Percentiles rank a stretch among this genome's conserved stretches.
These are phyloP conservation scores for Cupressus sempervirens DNA, from an alignment of 75 land plant genomes.

Conservation along the genomic window DNA sequence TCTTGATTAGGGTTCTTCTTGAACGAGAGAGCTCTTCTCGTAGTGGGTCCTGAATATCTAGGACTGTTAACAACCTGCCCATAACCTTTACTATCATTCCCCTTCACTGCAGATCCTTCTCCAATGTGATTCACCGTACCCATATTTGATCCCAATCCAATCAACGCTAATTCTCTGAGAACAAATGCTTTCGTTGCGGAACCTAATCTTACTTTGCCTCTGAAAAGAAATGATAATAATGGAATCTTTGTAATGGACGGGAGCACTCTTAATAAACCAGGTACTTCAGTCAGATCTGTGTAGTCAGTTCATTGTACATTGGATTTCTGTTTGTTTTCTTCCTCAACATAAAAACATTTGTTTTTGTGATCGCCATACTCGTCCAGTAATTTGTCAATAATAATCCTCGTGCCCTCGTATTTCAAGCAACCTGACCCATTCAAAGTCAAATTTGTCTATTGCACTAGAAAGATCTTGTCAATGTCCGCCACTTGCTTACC, in stretches of 20 bases:
- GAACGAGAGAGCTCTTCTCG: constrained; percentile 60
- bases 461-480: too few species aligned
- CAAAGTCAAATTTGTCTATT: too few species aligned
- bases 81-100: background rate
- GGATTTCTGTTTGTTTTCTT: too few species aligned
- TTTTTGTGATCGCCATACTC: too few species aligned
- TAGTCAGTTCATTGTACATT: background rate
- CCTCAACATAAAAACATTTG: too few species aligned
- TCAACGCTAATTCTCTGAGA: background rate
- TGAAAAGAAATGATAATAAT: background rate
- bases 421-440: too few species aligned
- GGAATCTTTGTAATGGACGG: background rate
- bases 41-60: constrained; percentile 48
- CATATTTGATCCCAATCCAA: background rate
- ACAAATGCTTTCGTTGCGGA: background rate
- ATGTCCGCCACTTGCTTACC: too few species aligned
- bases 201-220: background rate
- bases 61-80: constrained; percentile 47
- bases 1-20: constrained; percentile 26
- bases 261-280: background rate
- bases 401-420: too few species aligned
- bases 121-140: background rate
- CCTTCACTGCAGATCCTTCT: background rate
- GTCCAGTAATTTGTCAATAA: too few species aligned
- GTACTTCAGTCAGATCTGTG: background rate